These are phyloP conservation scores for Venturia effusa DNA, from an alignment of 2,329 filamentous ascomycete species.

Conservation along the genomic window DNA sequence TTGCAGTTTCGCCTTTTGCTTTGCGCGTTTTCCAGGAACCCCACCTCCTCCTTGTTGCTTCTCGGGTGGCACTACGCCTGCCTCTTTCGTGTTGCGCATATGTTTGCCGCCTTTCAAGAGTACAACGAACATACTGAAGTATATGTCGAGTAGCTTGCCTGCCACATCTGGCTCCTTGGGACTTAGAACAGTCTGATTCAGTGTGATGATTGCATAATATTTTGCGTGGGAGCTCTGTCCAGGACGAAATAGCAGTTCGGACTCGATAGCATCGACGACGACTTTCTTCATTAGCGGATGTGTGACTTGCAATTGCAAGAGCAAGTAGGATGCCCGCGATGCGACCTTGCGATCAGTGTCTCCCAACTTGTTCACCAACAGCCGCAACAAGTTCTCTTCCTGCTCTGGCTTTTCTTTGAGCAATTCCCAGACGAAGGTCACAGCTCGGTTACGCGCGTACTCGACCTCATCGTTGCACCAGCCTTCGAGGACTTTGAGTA, in stretches of 20 bases:
- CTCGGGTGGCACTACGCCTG: conserved; percentile 33
- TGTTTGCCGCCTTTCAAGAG: conserved; percentile 55
- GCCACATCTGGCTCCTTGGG: conserved; percentile 72
- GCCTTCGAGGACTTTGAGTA: conserved; percentile 79
- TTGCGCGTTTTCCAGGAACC: conserved; percentile 42
- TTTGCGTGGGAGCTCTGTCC: conserved; percentile 81
- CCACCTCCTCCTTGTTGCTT: conserved; percentile 44
- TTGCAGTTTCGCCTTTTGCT: conserved; percentile 30
- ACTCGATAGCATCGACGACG: conserved; percentile 74
- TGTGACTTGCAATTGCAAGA: conserved; percentile 80
- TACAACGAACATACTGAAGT: conserved; percentile 79
- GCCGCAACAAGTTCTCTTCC: conserved; percentile 80
- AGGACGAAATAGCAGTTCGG: conserved; percentile 76
- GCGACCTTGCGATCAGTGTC: conserved; percentile 93
- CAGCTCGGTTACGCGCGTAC: conserved; percentile 75
- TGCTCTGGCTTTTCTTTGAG: conserved; percentile 95
- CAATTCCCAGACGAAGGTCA: conserved; percentile 86
- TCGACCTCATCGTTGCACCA: conserved; percentile 96
- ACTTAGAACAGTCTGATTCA: conserved; percentile 93
- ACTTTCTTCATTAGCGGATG: conserved; percentile 92
- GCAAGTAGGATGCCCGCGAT: conserved; percentile 80
- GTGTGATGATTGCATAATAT: conserved; percentile 91
- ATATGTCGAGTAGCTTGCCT: conserved; percentile 73
- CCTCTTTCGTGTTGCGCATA: conserved; percentile 24
- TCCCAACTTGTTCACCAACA: conserved; percentile 93